Evolutionary conservation across 371 early-diverging fungal species (phyloP), one percentile per base, ranked within the genome.

Genomic region (Rhizopus delemar): DNA sequence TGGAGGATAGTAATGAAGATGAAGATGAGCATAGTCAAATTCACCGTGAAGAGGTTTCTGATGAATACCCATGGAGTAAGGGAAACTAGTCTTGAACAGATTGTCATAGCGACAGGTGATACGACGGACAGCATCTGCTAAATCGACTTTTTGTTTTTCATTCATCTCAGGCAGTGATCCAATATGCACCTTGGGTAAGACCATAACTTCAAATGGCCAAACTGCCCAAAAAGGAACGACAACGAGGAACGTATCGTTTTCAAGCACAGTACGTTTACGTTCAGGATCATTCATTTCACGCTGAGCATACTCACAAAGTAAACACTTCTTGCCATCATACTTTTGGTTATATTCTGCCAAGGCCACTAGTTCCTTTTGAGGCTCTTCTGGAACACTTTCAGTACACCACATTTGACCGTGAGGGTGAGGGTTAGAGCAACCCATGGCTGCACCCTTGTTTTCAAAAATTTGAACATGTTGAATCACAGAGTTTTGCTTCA

Each of bases 361-460:
- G 13, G 86, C 73, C 4, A 58, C 60, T 16, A 93, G 65, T 61
- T 96, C 96, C 32, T 77, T 80, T 15, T 74, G 68, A 0, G 92
- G 86, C 60, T 93, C 94, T 29, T 86, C 83, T 0, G 96, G 95
- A 3, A 96, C 77, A 41, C 82, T 71, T 35, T 91, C 90, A 8
- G 91, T 86, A 32, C 93, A 91, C 97, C 97, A 97, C 64, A 92
- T 85, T 75, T 95, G 93, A 34, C 90, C 86, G 50, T 92, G 91
- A 31, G 96, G 96, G 65, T 97, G 96, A 29, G 96, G 96, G 69
- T 94, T 96, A 12, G 93, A 92, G 73, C 96, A 96, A 11, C 96
- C 96, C 96, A 97, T 96, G 56, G 87, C 85, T 3, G 88, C 78
- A n/a, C 97, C 97, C 78, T 96, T 96, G 80, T 96, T 97, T 66